Base-by-base conservation (phyloP, 805 yeast genomes). In the Scheffersomyces stipitis region DNA sequence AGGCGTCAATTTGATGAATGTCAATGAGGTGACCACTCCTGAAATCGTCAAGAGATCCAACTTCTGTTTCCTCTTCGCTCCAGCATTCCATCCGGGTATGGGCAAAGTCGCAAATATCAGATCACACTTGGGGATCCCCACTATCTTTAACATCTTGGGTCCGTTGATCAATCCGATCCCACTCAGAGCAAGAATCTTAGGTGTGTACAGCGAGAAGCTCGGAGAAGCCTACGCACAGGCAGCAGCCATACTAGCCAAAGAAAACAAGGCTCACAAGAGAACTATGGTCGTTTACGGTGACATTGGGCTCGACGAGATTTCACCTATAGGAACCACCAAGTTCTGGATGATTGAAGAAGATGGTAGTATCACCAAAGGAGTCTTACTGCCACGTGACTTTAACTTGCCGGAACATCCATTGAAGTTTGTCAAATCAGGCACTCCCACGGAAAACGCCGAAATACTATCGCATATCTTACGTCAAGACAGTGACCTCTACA, bases 211-310 rank as follows among this genome's bases (percentile, higher is more conserved):
- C 14, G 85, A 85, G 47, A 66, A 66, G 5, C 62, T 93, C 44
- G 99, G 98, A 4, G 78, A 73, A 42, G 82, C 85, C 8, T 93
- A 85, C 52, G 96, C 97, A 4, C 75, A 80, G 49, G 88, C 96
- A 1, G 86, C 89, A 1, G 68, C 80, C 6, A 64, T 71, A 37
- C 67, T 93, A 41, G 86, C 86, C 42, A 56, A 58, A 31, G 60
- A 65, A 24, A 66, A 67, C 15, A 67, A 69, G 6, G 67, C 69
- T 42, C 73, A 66, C 61, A 66, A 31, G 57, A 56, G 63, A 66
- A 86, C 95, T 1, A 77, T 90, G 78, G 85, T 93, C 15, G 99
- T 93, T 14, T 91, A 86, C 80, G 99, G 99, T 9, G 81, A 81
- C 36, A 78, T 86, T 33, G 96, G 96, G 0, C 68, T 93, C 20